Evolutionary conservation across 2,329 filamentous ascomycete genomes (phyloP).

Genomic region (Penicillium vulpinum): DNA sequence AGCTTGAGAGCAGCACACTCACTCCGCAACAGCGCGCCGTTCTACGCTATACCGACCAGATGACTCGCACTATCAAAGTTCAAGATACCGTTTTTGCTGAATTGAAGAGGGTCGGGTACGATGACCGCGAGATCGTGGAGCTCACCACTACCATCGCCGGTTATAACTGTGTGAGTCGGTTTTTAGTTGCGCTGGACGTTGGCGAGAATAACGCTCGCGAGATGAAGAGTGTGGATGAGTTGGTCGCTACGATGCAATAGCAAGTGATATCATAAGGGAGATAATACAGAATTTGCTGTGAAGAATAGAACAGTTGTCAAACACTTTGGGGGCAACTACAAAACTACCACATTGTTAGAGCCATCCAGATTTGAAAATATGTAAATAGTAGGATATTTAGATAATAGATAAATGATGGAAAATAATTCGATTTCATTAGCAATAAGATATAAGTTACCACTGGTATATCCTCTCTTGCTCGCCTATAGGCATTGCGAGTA

Average conservation of each 20-base stretch:
- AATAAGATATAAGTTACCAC: no score
- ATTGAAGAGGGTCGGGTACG: constrained; percentile 60
- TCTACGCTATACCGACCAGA: constrained; percentile 74
- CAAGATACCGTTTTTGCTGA: constrained; percentile 65
- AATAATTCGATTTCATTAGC: neutral
- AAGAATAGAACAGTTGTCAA: no score
- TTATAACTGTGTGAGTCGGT: constrained; percentile 86
- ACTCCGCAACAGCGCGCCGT: constrained; percentile 66
- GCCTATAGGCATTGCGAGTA: constrained; percentile 40
- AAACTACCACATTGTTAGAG: neutral
- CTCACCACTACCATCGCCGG: constrained; percentile 80
- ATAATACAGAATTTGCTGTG: neutral
- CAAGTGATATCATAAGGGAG: no score
- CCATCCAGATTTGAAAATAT: neutral
- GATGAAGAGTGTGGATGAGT: constrained; percentile 67
- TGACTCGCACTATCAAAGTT: constrained; percentile 73
- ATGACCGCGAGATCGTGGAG: constrained; percentile 75
- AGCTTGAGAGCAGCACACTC: constrained; percentile 43
- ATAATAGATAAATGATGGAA: neutral
- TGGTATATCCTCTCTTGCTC: no score
- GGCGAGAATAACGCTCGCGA: constrained; percentile 50
- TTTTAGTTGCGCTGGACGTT: constrained; percentile 77
- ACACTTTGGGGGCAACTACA: no score
- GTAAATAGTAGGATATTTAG: neutral
- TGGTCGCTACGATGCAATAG: constrained; percentile 50